A percentile compares a stretch with the other conserved stretches of the same genome.
Evolutionary conservation across 768 basidiomycete species (phyloP).

Genomic region (Cubamyces lactineus): DNA sequence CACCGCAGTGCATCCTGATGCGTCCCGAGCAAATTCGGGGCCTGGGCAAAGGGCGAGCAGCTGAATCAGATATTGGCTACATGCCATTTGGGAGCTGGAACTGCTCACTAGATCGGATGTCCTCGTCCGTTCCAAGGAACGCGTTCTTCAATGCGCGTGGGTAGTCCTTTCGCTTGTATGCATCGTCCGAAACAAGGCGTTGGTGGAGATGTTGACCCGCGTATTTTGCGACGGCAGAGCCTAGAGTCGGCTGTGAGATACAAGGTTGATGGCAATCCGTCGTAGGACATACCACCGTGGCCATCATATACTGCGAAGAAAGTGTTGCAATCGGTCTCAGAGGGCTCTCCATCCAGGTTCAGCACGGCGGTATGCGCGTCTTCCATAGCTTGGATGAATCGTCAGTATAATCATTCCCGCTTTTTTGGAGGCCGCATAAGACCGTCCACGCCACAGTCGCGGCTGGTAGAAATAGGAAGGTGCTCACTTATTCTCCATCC

Average conservation of each 20-base stretch:
- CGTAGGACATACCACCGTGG: slow-evolving; percentile 76
- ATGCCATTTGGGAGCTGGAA: background rate
- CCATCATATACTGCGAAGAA: slow-evolving; percentile 99
- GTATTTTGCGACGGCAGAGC: slow-evolving; percentile 82
- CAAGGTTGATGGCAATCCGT: slow-evolving; percentile 3
- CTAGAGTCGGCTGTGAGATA: slow-evolving; percentile 42
- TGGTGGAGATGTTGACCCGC: slow-evolving; percentile 85
- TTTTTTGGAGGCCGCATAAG: too few relatives aligned
- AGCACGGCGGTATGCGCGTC: slow-evolving; percentile 86
- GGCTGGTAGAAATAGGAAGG: background rate
- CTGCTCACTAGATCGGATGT: slow-evolving; percentile 76
- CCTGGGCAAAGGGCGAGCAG: slow-evolving; percentile 47
- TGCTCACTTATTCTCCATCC: slow-evolving; percentile 97
- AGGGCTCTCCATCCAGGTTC: slow-evolving; percentile 58
- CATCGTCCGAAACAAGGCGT: slow-evolving; percentile 70
- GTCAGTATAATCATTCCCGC: background rate
- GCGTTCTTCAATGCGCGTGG: slow-evolving; percentile 80
- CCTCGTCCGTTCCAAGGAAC: slow-evolving; percentile 94
- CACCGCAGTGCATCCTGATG: slow-evolving; percentile 96
- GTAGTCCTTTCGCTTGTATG: slow-evolving; percentile 73
- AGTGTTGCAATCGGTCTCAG: slow-evolving; percentile 50
- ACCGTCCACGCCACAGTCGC: too few relatives aligned
- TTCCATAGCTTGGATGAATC: slow-evolving; percentile 80
- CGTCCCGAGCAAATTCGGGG: slow-evolving; percentile 84
- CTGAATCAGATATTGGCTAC: slow-evolving; percentile 22